These are phyloP conservation scores for Debaryomyces tyrocola DNA, from an alignment of 805 yeast genomes.

Conservation along the genomic window DNA sequence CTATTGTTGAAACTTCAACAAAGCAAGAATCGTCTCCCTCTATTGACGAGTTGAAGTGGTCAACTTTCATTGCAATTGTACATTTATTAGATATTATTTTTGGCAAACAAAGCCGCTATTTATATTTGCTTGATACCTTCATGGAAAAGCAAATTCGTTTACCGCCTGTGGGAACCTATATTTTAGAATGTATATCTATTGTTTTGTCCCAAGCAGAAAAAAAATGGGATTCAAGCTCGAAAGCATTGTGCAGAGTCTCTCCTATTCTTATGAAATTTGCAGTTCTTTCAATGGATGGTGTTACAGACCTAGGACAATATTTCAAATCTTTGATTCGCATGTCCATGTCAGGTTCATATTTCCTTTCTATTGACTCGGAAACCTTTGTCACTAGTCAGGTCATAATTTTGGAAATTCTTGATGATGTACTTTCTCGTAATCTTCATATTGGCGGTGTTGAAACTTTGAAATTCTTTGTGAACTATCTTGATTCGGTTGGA, in stretches of 20 bases:
- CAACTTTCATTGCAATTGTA: slow-evolving; percentile 54
- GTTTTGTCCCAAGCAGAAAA: slow-evolving; percentile 49
- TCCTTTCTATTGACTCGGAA: slow-evolving; percentile 48
- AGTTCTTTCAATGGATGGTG: slow-evolving; percentile 20
- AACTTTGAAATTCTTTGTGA: slow-evolving; percentile 41
- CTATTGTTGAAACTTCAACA: slow-evolving; percentile 28
- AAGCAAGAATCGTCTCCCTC: slow-evolving; percentile 22
- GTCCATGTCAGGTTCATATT: slow-evolving; percentile 41
- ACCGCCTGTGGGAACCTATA: slow-evolving; percentile 52
- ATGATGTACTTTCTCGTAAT: slow-evolving; percentile 50
- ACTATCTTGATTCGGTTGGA: slow-evolving; percentile 55
- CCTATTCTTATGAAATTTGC: slow-evolving; percentile 49
- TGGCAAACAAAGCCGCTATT: slow-evolving; percentile 65
- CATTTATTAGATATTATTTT: slow-evolving; percentile 61
- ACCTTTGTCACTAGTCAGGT: slow-evolving; percentile 60
- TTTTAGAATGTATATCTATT: slow-evolving; percentile 46
- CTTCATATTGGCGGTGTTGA: slow-evolving; percentile 36
- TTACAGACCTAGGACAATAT: slow-evolving; percentile 23
- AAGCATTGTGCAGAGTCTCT: slow-evolving; percentile 63
- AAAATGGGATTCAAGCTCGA: slow-evolving; percentile 62
- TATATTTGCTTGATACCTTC: slow-evolving; percentile 55
- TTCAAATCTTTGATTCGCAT: slow-evolving; percentile 29
- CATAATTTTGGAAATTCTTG: slow-evolving; percentile 59
- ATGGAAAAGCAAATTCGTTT: slow-evolving; percentile 32
- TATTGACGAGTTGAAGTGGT: slow-evolving; percentile 32